Evolutionary conservation across 2,329 filamentous ascomycete genomes (phyloP), one percentile per base, ranked within the genome.

Genomic region (Fusarium kyushuense): DNA sequence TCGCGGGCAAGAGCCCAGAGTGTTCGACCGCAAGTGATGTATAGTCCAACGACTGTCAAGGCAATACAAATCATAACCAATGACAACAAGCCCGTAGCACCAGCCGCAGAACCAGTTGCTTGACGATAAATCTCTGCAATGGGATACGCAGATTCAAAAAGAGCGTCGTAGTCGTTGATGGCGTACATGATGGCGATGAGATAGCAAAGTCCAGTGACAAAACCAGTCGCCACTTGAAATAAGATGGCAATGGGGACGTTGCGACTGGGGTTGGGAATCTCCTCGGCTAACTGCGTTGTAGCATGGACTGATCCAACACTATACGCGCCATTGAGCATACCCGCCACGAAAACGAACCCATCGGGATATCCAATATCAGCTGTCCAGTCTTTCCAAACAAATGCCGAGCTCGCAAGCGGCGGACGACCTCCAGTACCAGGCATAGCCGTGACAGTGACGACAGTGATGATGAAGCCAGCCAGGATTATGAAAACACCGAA

Each of bases 231-330:
- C 48, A 88, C 77, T 61, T 87, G 83, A 5, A 86, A 79, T 3
- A 80, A 79, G 17, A 88, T 82, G 5, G 81, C 84, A 12, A 84
- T 82, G 16, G 87, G 87, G 2, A 88, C 80, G 63, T 87, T 87
- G 25, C 79, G 76, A 48, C 79, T 77, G 0, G 84, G 83, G 41
- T 79, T 33, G 0, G 82, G 87, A 40, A 90, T 89, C 75, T 91
- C 89, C 75, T 92, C 89, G 0, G 87, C 86, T 40, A 91, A 75
- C 73, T 91, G 90, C 2, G 86, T 86, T 2, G 88, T 86, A 47
- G 87, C 86, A 72, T 92, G 90, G 1, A 89, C 86, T 2, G 87
- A 86, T 9, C 89, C 90, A 13, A 92, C 86, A 43, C 87, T 86
- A 74, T 87, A 92, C 5, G 90, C 90, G 13, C 89, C 90, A 70